Conservation (phyloP, 768 basidiomycete genomes). For the Pleurotus giganteus region DNA sequence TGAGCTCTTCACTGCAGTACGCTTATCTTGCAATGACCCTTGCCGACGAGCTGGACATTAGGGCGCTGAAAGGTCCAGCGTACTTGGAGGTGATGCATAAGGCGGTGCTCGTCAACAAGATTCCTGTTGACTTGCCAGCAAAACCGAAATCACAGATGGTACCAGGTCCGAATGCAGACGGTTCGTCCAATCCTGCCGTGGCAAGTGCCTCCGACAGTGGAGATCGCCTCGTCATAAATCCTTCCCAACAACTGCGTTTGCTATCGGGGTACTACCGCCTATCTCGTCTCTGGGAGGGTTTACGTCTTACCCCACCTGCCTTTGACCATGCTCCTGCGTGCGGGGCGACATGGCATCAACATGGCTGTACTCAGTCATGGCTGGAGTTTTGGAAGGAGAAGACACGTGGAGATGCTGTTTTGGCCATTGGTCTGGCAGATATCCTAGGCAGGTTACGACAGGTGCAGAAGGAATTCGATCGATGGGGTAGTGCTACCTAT, state of each 20-base stretch:
- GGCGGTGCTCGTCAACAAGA: slow-evolving; percentile 38
- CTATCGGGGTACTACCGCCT: slow-evolving; percentile 71
- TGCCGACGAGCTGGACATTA: slow-evolving; percentile 66
- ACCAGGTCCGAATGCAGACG: not conserved
- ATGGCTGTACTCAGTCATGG: slow-evolving; percentile 72
- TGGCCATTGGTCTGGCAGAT: slow-evolving; percentile 60
- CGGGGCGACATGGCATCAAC: slow-evolving; percentile 69
- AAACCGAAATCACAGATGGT: not conserved
- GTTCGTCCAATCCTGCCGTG: not conserved
- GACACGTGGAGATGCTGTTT: slow-evolving; percentile 53
- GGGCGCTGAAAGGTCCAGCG: slow-evolving; percentile 57
- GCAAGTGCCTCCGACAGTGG: slow-evolving; percentile 15
- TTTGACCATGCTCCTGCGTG: slow-evolving; percentile 67
- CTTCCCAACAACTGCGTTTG: slow-evolving; percentile 60
- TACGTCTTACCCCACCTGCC: slow-evolving; percentile 53
- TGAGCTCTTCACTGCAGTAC: slow-evolving; percentile 61
- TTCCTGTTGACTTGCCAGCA: not conserved
- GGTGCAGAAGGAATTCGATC: slow-evolving; percentile 66
- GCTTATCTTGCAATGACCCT: slow-evolving; percentile 73
- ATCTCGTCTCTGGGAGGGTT: slow-evolving; percentile 60
- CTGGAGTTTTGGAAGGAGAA: slow-evolving; percentile 80
- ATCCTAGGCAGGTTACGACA: slow-evolving; percentile 63
- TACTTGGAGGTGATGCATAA: slow-evolving; percentile 77
- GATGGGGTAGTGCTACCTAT: slow-evolving; percentile 70
- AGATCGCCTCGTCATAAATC: slow-evolving; percentile 46